These are phyloP conservation scores for Picea engelmannii DNA, from an alignment of 83 land plant species.

Conservation along the genomic window DNA sequence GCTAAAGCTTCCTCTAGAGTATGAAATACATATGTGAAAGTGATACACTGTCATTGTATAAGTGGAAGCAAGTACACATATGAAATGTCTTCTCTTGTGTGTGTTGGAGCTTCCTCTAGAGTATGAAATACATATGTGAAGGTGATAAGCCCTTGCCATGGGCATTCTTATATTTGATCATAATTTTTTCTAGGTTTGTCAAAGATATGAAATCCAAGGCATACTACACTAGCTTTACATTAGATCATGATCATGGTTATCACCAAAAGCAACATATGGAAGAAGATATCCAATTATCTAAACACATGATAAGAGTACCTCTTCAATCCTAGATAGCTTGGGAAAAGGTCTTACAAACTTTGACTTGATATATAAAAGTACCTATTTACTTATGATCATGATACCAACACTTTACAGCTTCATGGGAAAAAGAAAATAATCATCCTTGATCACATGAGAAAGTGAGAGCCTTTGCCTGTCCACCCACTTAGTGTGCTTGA, in stretches of 20 bases:
- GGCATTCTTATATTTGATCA: neutral
- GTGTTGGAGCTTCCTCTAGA: neutral
- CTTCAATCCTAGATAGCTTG: neutral
- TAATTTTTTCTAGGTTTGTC: neutral
- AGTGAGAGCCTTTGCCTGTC: too few species aligned
- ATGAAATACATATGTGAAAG: neutral
- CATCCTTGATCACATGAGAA: too few species aligned
- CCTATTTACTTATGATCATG: too few species aligned
- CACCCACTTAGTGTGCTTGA: too few species aligned
- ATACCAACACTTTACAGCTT: too few species aligned
- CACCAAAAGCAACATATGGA: neutral
- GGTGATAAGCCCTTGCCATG: neutral
- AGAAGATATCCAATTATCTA: neutral
- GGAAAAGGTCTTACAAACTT: neutral
- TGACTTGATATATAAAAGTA: too few species aligned
- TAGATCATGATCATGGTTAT: neutral
- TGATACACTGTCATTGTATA: too few species aligned
- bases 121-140: neutral
- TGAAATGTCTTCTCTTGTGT: neutral
- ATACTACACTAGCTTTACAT: neutral
- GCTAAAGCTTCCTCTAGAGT: neutral
- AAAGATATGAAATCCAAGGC: neutral
- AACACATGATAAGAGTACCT: neutral
- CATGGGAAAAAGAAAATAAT: too few species aligned
- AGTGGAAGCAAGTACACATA: too few species aligned